A percentile compares a stretch with the other conserved stretches of the same genome.
Conservation (phyloP, 2,329 filamentous ascomycete species). For the Xylariaceae sp. region DNA sequence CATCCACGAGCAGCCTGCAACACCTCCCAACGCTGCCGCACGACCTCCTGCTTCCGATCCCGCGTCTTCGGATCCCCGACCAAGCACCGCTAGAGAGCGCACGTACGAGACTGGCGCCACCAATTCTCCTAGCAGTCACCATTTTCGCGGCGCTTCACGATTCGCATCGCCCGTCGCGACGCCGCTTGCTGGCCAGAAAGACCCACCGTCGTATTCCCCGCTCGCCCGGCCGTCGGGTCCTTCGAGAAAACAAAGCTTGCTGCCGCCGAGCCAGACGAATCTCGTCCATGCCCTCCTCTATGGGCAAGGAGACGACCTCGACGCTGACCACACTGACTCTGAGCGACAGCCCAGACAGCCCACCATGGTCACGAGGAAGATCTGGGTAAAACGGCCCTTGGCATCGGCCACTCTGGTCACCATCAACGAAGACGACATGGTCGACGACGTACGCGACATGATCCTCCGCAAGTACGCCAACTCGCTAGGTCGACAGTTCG, state of each 20-base stretch:
- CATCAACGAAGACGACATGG: conserved; percentile 81
- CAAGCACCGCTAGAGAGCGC: conserved; percentile 12
- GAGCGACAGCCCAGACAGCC: conserved; percentile 36
- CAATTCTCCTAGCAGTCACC: conserved; percentile 15
- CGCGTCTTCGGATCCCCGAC: conserved; percentile 6
- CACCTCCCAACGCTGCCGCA: conserved; percentile 8
- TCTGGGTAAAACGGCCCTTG: conserved; percentile 88
- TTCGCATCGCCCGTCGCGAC: conserved; percentile 14
- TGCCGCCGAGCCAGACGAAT: conserved; percentile 41
- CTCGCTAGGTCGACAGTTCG: conserved; percentile 81
- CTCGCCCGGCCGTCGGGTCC: conserved; percentile 28
- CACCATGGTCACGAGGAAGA: conserved; percentile 68
- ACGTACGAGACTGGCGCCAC: conserved; percentile 1
- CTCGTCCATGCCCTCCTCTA: conserved; percentile 53
- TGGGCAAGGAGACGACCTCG: conserved; percentile 36
- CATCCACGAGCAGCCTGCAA: conserved; percentile 31
- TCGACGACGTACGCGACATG: conserved; percentile 90
- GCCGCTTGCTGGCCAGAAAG: conserved; percentile 10
- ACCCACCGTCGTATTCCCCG: conserved; percentile 18
- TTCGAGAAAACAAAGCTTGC: conserved; percentile 40
- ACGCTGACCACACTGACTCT: conserved; percentile 33
- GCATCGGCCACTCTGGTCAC: conserved; percentile 84
- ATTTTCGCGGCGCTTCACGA: conserved; percentile 14
- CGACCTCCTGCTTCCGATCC: conserved; percentile 3
- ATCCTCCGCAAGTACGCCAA: conserved; percentile 93